Conservation (phyloP, 441 rosid species). For the Adansonia rubrostipa region DNA sequence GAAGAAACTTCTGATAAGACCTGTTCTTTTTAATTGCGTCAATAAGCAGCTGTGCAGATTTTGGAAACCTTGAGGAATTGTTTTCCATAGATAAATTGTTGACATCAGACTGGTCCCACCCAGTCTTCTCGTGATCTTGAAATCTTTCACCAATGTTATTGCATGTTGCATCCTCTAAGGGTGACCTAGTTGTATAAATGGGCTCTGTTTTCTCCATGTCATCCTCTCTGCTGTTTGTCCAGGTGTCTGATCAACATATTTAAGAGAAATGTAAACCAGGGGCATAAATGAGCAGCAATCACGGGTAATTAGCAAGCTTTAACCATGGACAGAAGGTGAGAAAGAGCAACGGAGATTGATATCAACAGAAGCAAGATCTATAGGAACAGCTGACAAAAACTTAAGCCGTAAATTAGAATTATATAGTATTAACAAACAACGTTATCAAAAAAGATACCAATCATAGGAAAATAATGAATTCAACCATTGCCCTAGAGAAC, state of each 20-base stretch:
- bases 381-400: not conserved
- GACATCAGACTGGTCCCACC: slow-evolving; percentile 34
- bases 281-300: slow-evolving; percentile 8
- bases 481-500: not conserved
- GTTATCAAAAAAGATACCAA: not conserved
- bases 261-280: not conserved
- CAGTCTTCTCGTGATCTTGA: slow-evolving; percentile 40
- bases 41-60: slow-evolving; percentile 62
- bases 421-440: not conserved
- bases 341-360: not conserved
- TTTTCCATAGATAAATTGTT: slow-evolving; percentile 35
- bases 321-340: not conserved
- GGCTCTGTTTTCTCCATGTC: slow-evolving; percentile 39
- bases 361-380: not conserved
- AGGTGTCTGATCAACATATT: slow-evolving; percentile 30
- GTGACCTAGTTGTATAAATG: slow-evolving; percentile 32
- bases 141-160: slow-evolving; percentile 49
- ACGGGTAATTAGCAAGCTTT: slow-evolving; percentile 4
- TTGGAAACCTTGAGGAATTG: slow-evolving; percentile 62
- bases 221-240: slow-evolving; percentile 37
- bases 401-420: slow-evolving; percentile 1
- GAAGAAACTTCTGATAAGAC: slow-evolving; percentile 69
- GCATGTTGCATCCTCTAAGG: slow-evolving; percentile 40
- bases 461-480: not conserved
- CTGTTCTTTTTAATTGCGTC: slow-evolving; percentile 84